phyloP scores from a whole-genome alignment of 2,329 filamentous ascomycete genomes.

The Coniochaeta pulveracea region DNA sequence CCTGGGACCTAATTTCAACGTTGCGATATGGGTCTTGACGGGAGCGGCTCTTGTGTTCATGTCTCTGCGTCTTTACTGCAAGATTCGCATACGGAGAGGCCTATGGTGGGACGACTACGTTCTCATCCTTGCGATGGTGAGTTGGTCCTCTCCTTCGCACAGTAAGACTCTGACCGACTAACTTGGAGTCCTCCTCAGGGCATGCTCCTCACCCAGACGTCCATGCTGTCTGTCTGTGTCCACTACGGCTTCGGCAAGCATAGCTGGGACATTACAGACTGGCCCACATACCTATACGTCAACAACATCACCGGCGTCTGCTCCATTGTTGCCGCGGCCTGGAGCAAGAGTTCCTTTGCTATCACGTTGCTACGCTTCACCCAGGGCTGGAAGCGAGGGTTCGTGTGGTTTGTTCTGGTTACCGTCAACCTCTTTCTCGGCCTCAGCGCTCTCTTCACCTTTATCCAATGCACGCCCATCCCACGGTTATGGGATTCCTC shows the following conservation, averaged over 20 bases:
- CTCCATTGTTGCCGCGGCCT: constrained; percentile 17
- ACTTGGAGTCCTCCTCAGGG: neutral
- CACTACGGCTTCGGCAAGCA: constrained; percentile 6
- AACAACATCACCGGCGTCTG: constrained; percentile 11
- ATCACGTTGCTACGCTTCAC: constrained; percentile 21
- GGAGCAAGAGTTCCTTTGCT: constrained; percentile 24
- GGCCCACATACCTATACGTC: constrained; percentile 7
- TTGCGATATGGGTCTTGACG: constrained; percentile 4
- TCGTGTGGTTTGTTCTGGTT: constrained; percentile 20
- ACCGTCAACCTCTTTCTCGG: constrained; percentile 19
- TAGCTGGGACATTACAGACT: constrained; percentile 6
- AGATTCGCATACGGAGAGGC: constrained; percentile 1
- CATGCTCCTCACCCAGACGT: constrained; percentile 3
- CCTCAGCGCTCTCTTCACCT: constrained; percentile 14
- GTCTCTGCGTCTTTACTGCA: constrained; percentile 6
- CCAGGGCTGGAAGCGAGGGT: constrained; percentile 11
- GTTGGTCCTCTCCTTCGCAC: neutral
- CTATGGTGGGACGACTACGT: constrained; percentile 8
- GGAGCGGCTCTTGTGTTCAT: constrained; percentile 5
- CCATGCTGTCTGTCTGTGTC: constrained; percentile 3
- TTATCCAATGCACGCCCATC: constrained; percentile 14
- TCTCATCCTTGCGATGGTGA: constrained; percentile 3
- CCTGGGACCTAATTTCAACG: constrained; percentile 2
- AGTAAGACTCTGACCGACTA: neutral
- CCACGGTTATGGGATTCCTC: constrained; percentile 14